Evolutionary conservation across 805 yeast genomes (phyloP), one percentile per base, ranked within the genome.

Genomic region (Lipomyces anomalus): DNA sequence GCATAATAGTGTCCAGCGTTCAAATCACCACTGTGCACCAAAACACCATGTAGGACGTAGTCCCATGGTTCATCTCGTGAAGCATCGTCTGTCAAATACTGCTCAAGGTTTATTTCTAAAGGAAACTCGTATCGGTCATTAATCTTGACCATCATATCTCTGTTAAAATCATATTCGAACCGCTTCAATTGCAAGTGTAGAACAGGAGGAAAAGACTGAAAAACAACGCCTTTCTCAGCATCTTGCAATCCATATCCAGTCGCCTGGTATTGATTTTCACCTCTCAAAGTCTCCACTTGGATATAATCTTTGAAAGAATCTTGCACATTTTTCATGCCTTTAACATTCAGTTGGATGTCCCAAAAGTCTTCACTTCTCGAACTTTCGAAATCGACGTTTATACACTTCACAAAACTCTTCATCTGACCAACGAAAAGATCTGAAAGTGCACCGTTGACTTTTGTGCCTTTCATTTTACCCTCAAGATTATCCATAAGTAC

Each of bases 1-100:
- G 98, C 92, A 61, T 92, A 92, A 65, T 92, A 92, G 62, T 92
- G 99, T 18, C 99, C 99, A 37, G 89, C 84, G 7, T 95, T 84
- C 40, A 92, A 82, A 60, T 90, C 95, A 48, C 99, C 99, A 35
- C 88, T 82, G 63, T 92, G 99, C 9, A 92, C 97, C 46, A 92
- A 70, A 1, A 92, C 98, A 7, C 97, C 96, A 64, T 90, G 96
- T 22, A 92, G 68, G 42, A 78, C 80, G 63, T 92, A 92, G 29
- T 72, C 79, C 80, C 89, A 84, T 49, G 84, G 74, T 50, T 81
- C 80, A 22, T 60, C 62, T 28, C 50, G 61, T 11, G 68, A 67
- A 1, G 68, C 67, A 37, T 71, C 76, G 35, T 77, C 78, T 47
- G 84, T 92, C 50, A 90, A 67, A 59, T 77, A 92, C 5, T 94